phyloP scores from a whole-genome alignment of 345 rosid species.

The Eucalyptus melliodora region DNA sequence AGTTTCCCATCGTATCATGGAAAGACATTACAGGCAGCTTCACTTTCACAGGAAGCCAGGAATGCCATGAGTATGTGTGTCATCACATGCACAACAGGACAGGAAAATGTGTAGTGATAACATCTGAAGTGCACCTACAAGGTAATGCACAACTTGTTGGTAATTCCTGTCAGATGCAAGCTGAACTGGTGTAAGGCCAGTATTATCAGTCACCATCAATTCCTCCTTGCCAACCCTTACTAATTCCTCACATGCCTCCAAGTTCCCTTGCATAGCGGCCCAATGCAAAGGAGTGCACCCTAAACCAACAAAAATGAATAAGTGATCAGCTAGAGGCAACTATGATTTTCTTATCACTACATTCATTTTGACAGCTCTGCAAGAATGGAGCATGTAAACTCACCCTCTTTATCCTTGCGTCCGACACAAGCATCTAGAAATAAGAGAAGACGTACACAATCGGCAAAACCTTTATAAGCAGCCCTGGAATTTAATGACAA shows the following conservation, averaged over 20 bases:
- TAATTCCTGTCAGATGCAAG: constrained; percentile 96
- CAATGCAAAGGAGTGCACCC: constrained; percentile 98
- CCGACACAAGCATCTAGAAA: constrained; percentile 86
- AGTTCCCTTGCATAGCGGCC: constrained; percentile 96
- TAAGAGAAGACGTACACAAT: constrained; percentile 84
- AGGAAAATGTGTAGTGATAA: not conserved
- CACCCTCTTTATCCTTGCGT: constrained; percentile 96
- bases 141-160: constrained; percentile 96
- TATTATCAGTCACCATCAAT: constrained; percentile 72
- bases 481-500: constrained; percentile 59
- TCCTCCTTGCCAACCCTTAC: constrained; percentile 98
- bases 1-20: not conserved
- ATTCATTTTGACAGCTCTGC: not conserved
- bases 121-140: constrained; percentile 50
- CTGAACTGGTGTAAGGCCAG: constrained; percentile 97
- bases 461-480: constrained; percentile 97
- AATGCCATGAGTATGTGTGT: not conserved
- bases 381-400: not conserved
- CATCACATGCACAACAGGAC: not conserved
- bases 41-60: not conserved
- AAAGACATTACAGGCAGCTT: not conserved
- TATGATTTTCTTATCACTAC: not conserved
- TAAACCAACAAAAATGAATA: constrained; percentile 3
- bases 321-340: not conserved
- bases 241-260: constrained; percentile 94